Evolutionary conservation across 768 basidiomycete species (phyloP), one percentile per base, ranked within the genome.

Genomic region (Albatrellus ellisii): DNA sequence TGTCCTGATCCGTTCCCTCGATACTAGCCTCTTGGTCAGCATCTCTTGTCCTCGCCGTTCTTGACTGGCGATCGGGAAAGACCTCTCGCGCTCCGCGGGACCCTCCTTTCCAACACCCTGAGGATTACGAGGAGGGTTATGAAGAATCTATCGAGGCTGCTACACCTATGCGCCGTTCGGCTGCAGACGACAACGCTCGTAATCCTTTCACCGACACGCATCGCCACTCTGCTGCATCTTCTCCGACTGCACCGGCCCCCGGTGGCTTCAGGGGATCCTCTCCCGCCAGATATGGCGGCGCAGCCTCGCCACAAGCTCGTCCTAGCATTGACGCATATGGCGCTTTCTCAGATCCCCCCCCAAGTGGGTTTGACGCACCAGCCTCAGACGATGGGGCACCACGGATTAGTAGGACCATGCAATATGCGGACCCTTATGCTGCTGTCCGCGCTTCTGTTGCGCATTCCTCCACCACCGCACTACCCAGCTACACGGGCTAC

Each of bases 281-380:
- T 17, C 48, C 59, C 28, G 44, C 52, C 32, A 12, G 51, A 4
- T 57, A 52, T 14, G 59, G 54, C 45, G 31, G 56, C 64, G 26
- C 64, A 59, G 45, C 44, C 61, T 47, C 41, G 54, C 44, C 37
- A 43, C 46, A 44, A 53, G 48, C 37, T 8, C 69, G 83, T 28
- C 77, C 73, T 6, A 87, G 82, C 49, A 75, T 91, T 62, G 90
- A 92, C 52, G 76, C 77, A 12, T 91, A 92, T 53, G 90, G 89
- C 36, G 89, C 88, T 20, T 94, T 91, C 62, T 82, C 79, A 0
- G 89, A 91, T 53, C 85, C 87, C 29, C 73, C 86, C 1, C 87
- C 89, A 1, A 74, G 67, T 43, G 87, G 83, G 18, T 89, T 79
- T 50, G 73, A 67, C 35, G 61, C 61, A 21, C 46, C 52, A 2